A percentile compares a stretch with the other conserved stretches of the same genome.
phyloP scores from a whole-genome alignment of 768 basidiomycete genomes.

The Kwoniella botswanensis region DNA sequence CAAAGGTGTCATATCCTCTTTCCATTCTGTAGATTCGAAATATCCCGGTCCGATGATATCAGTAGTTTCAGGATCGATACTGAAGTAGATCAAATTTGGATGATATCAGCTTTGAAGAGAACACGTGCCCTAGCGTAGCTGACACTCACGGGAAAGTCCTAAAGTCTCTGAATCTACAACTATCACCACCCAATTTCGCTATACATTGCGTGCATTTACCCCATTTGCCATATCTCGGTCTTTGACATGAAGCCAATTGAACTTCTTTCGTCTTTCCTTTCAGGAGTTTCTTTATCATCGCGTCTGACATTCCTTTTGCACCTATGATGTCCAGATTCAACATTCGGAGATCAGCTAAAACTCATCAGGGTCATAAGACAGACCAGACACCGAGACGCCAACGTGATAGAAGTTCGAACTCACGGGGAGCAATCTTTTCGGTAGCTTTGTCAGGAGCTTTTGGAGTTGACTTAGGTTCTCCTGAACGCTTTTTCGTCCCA shows the following conservation, averaged over 20 bases:
- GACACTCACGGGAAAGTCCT: constrained; percentile 46
- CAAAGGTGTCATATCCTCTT: constrained; percentile 35
- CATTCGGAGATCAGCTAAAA: neutral
- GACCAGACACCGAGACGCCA: no score
- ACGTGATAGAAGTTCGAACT: constrained; percentile 6
- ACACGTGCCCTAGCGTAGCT: neutral
- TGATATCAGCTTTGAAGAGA: constrained; percentile 4
- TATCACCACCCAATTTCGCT: constrained; percentile 43
- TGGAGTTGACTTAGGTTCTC: constrained; percentile 10
- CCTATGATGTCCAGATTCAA: constrained; percentile 3
- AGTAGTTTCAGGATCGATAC: constrained; percentile 44
- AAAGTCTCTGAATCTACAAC: constrained; percentile 48
- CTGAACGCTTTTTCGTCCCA: constrained; percentile 20
- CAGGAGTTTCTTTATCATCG: constrained; percentile 25
- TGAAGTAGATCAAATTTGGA: constrained; percentile 14
- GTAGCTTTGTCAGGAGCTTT: constrained; percentile 26
- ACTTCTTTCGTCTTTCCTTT: constrained; percentile 39
- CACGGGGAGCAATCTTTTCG: constrained; percentile 34
- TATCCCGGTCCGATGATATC: constrained; percentile 40
- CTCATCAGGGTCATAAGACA: no score
- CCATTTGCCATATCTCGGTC: constrained; percentile 43
- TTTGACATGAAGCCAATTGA: constrained; percentile 39
- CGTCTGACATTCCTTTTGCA: constrained; percentile 30
- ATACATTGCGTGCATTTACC: constrained; percentile 52
- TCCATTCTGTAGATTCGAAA: constrained; percentile 44